Base-by-base conservation (phyloP, 2,329 filamentous ascomycete species). In the Aspergillus aculeatinus region DNA sequence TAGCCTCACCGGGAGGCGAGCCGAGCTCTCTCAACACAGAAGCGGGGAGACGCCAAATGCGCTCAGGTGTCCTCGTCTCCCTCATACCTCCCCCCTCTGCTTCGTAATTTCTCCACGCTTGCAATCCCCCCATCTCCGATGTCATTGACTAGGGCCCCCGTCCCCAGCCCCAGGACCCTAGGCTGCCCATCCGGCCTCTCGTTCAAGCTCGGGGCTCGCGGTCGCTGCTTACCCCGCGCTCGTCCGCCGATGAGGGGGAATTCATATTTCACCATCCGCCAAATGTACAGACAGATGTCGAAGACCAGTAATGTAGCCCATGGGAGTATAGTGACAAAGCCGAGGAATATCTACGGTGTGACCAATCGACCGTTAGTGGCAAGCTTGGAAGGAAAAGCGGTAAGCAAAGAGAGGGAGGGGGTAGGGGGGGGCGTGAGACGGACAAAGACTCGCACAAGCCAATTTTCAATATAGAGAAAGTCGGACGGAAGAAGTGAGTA, bases 381-480 rank as follows among this genome's bases (percentile, higher is more conserved):
- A 4, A 7, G 19, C 35, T 16, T 52, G 12, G 19, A 6, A 35
- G n/a, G 12, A 23, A 35, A 14, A 35, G 50, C 29, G 7, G 29
- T 39, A 33, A 48, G 52, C 48, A 12, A 55, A 29, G 11, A 21
- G 5, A 12, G 2, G 23, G 44, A 29, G 5, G 27, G 23, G 23
- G 3, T 23, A 5, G 23, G 23, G 4, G 23, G 27, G 2, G 27
- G 27, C 5, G 39, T 7, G 58, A 60, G 57, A 72, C 84, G 69
- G 79, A 89, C 87, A 71, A 89, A 89, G 49, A 85, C 70, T 10
- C 85, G 81, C 50, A 83, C 82, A 59, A 85, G 77, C 86, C 86
- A 89, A 55, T 80, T 82, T 71, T 90, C 87, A 55, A 89, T 71
- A 44, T 79, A 77, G 48, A 78, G 81, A 57, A 88, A 78, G 59